These are phyloP conservation scores for Thelephora aurantiotincta DNA, from an alignment of 768 basidiomycete species.

Conservation along the genomic window DNA sequence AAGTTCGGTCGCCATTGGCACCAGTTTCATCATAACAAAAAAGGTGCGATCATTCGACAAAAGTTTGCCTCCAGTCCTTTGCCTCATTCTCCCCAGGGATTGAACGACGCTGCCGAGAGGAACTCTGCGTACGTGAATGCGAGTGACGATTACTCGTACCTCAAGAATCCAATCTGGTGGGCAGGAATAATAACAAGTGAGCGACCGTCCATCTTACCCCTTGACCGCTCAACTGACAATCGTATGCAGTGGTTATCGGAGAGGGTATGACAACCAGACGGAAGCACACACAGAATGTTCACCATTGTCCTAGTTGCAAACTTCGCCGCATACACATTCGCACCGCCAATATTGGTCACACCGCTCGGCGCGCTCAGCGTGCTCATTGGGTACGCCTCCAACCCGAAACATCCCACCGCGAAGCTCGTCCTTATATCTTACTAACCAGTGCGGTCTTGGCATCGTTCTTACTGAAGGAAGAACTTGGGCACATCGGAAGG, in stretches of 20 bases:
- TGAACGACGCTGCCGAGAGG: slow-evolving; percentile 65
- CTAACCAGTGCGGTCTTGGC: slow-evolving; percentile 73
- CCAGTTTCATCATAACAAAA: slow-evolving; percentile 98
- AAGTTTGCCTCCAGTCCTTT: not conserved
- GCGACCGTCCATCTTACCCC: slow-evolving; percentile 19
- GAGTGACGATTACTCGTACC: slow-evolving; percentile 75
- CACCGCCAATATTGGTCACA: slow-evolving; percentile 95
- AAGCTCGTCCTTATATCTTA: not conserved
- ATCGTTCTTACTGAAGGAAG: slow-evolving; percentile 84
- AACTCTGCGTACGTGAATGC: slow-evolving; percentile 38
- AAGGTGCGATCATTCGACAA: slow-evolving; percentile 41
- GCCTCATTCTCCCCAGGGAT: slow-evolving; percentile 39
- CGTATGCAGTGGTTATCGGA: slow-evolving; percentile 69
- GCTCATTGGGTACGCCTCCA: slow-evolving; percentile 67
- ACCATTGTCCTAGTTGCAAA: slow-evolving; percentile 42
- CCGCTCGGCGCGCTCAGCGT: slow-evolving; percentile 96
- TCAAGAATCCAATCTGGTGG: slow-evolving; percentile 95
- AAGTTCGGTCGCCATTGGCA: slow-evolving; percentile 79
- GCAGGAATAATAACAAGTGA: slow-evolving; percentile 82
- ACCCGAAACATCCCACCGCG: not conserved
- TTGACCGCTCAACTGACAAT: slow-evolving; percentile 1
- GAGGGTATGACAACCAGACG: slow-evolving; percentile 46
- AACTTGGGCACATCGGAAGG: slow-evolving; percentile 85
- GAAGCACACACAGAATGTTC: not conserved
- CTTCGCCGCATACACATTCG: slow-evolving; percentile 96